Percentiles rank a stretch among this genome's conserved stretches.
phyloP scores from a whole-genome alignment of 345 rosid species.

The Citrus unshiu region DNA sequence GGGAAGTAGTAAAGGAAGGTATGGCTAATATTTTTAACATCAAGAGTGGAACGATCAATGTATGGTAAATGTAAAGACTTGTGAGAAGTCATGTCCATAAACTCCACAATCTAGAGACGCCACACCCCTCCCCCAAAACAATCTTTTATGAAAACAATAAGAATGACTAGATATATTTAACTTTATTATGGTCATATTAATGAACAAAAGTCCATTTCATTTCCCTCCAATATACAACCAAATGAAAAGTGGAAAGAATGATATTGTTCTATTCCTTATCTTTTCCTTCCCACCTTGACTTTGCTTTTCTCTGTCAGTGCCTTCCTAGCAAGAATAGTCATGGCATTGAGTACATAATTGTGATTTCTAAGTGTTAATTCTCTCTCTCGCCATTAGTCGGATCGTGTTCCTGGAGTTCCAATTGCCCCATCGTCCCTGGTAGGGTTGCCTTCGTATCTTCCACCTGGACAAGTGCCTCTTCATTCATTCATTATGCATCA shows the following conservation, averaged over 20 bases:
- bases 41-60: neutral
- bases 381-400: constrained; percentile 28
- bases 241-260: neutral
- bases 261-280: neutral
- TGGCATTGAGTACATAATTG: neutral
- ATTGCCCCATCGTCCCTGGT: constrained; percentile 54
- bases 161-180: no score
- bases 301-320: neutral
- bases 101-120: neutral
- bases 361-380: constrained; percentile 1
- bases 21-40: neutral
- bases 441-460: constrained; percentile 63
- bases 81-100: neutral
- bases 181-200: neutral
- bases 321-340: neutral
- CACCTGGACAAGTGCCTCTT: constrained; percentile 73
- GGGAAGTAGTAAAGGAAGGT: neutral
- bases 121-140: no score
- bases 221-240: neutral
- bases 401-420: constrained; percentile 48
- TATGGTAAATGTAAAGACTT: neutral
- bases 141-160: neutral
- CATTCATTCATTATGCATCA: constrained; percentile 80
- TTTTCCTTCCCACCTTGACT: neutral
- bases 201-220: neutral